Base-by-base conservation (phyloP, 352 stramenopile genomes). In the Bremia lactucae region DNA sequence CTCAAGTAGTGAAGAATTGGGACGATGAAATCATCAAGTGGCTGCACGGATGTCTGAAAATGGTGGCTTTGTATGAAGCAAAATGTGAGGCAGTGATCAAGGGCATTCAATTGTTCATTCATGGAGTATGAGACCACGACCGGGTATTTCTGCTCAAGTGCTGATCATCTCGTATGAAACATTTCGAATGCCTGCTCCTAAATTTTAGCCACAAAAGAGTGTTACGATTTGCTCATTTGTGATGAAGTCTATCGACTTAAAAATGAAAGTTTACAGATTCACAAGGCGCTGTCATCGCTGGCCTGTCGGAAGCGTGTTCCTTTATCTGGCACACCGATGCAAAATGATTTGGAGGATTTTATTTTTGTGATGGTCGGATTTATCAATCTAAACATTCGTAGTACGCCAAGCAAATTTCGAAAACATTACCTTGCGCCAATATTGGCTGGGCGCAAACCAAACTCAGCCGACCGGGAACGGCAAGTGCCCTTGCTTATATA, bases 341-440 rank as follows among this genome's bases (percentile, higher is more conserved):
- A 99, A 49, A 99, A 99, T 53, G 95, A 98, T 68, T 62, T 99
- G 13, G 83, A 98, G 41, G 96, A 99, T 52, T 99, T n/a, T n/a
- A n/a, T 98, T 52, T 98, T 92, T 51, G 95, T 95, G 6, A 98
- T 99, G 95, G 94, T 90, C 6, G 76, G 89, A 39, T 91, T 92
- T 38, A 91, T 80, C 0, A 92, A 90, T 41, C 77, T 78, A 3
- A 82, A 87, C 43, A 87, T 94, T 26, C 62, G 90, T 8, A 80
- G 78, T 5, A 68, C 68, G 0, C 65, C 75, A 28, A 85, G 65
- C 24, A 86, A 97, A 33, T 98, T 98, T 62, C 75, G 91, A 13
- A 96, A 88, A 51, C 83, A 95, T 19, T 97, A 90, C 48, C 54
- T 95, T 33, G 62, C 66, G 1, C 88, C 85, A 1, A 96, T 97